Evolutionary conservation across 495 filamentous ascomycete genomes (phyloP).

Genomic region (Tuber melanosporum): DNA sequence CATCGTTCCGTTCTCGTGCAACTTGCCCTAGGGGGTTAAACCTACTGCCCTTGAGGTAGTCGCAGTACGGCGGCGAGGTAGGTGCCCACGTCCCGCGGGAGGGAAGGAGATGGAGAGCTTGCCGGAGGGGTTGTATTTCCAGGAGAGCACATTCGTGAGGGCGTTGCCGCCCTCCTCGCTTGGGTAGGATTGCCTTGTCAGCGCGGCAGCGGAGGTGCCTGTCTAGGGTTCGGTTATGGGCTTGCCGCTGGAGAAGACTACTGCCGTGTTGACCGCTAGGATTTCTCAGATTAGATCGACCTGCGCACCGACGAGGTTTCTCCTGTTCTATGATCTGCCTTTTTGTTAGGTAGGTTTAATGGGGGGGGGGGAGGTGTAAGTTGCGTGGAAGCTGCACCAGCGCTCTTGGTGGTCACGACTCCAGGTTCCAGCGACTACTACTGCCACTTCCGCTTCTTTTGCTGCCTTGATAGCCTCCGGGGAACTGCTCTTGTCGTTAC

Average conservation of each 20-base stretch:
- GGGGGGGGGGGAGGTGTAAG: constrained; percentile 39
- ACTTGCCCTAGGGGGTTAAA: constrained; percentile 48
- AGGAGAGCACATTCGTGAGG: constrained; percentile 48
- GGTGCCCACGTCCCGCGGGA: constrained; percentile 58
- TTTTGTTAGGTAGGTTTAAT: constrained; percentile 1
- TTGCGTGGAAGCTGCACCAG: constrained; percentile 62
- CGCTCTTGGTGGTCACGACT: constrained; percentile 62
- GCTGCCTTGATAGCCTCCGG: constrained; percentile 57
- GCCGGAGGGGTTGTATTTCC: constrained; percentile 46
- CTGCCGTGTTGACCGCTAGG: constrained; percentile 58
- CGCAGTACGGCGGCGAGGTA: constrained; percentile 62
- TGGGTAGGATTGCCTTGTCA: constrained; percentile 67
- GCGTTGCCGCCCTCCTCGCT: constrained; percentile 54
- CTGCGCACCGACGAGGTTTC: constrained; percentile 69
- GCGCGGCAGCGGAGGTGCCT: constrained; percentile 52
- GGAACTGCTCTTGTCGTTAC: constrained; percentile 58
- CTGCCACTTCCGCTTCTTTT: constrained; percentile 59
- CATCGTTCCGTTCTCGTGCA: constrained; percentile 53
- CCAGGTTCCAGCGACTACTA: constrained; percentile 69
- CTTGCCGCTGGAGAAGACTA: constrained; percentile 64
- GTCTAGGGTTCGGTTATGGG: constrained; percentile 65
- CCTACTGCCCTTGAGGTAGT: constrained; percentile 63
- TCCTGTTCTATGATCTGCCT: constrained; percentile 49
- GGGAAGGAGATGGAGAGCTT: constrained; percentile 56
- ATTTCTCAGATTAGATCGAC: constrained; percentile 58